Evolutionary conservation across 2,329 filamentous ascomycete genomes (phyloP), one percentile per base, ranked within the genome.

Genomic region (Penicillium digitatum): DNA sequence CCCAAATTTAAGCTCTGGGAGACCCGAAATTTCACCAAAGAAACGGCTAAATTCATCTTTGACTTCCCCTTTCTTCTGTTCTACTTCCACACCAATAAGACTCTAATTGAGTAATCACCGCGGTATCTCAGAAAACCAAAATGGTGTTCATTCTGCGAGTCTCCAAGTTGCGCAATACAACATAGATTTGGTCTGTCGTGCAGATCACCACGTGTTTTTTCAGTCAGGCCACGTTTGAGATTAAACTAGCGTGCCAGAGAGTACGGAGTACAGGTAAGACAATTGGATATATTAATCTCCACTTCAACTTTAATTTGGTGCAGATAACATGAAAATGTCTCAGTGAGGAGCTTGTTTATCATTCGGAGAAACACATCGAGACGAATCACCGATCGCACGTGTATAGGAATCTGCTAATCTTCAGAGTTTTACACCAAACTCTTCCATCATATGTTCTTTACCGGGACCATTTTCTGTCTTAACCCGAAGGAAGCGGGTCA

Each of bases 321-420:
- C 22, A 45, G 9, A n/a, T 11, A 38, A 4, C 9, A 12, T 22
- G 14, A 48, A 40, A 37, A n/a, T 29, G 5, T 18, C 7, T 26
- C 22, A 35, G 3, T 14, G 18, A 24, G 20, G 5, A 26, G 14
- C 9, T 5, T 12, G 12, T 32, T 29, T 42, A 1, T 1, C 9
- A 27, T 20, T 20, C 20, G 31, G 39, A 52, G 40, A 45, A 27
- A 52, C 11, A 22, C 3, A 27, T 24, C 2, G 3, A 35, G n/a
- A 5, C 24, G 51, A 53, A 53, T 53, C 45, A 53, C 11, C 24
- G 24, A 54, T 48, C 29, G 6, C 51, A 48, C 51, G 31, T 1
- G 20, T 8, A 20, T 18, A 52, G 26, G 26, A 20, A 5, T 16
- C 20, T 47, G 32, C 32, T 39, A 18, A 20, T 34, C 42, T 20